A percentile compares a stretch with the other conserved stretches of the same genome.
These are phyloP conservation scores for Naganishia antarctica DNA, from an alignment of 768 basidiomycete species.

Conservation along the genomic window DNA sequence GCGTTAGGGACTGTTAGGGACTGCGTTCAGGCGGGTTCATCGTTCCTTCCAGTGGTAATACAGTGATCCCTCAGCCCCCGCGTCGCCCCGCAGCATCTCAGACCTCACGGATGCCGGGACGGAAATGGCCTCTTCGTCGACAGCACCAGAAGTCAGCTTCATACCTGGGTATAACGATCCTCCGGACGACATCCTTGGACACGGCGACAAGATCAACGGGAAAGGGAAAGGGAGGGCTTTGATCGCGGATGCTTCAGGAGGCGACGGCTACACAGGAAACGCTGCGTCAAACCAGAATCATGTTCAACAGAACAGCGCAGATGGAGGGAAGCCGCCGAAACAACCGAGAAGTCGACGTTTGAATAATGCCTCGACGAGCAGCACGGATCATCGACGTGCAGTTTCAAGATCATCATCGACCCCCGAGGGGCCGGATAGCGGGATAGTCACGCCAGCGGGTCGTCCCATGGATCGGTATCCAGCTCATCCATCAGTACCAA, in stretches of 20 bases:
- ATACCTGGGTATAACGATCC: constrained; percentile 9
- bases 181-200: not conserved
- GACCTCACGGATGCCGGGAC: not conserved
- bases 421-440: not conserved
- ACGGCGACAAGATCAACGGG: not conserved
- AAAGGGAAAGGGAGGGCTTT: not conserved
- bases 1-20: too few relatives aligned
- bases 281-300: not conserved
- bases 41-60: too few relatives aligned
- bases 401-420: not conserved
- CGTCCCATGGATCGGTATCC: not conserved
- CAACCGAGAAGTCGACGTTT: constrained; percentile 15
- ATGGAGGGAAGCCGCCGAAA: constrained; percentile 6
- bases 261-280: not conserved
- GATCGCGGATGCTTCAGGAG: not conserved
- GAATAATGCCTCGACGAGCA: not conserved
- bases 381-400: not conserved
- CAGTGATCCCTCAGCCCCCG: too few relatives aligned
- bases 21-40: too few relatives aligned
- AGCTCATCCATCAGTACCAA: constrained; percentile 7
- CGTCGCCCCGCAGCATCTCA: too few relatives aligned
- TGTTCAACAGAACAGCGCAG: not conserved
- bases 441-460: not conserved
- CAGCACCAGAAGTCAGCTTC: not conserved
- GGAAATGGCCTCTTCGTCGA: not conserved